These are phyloP conservation scores for Conidiobolus coronatus DNA, from an alignment of 371 early-diverging fungal genomes.

Conservation along the genomic window DNA sequence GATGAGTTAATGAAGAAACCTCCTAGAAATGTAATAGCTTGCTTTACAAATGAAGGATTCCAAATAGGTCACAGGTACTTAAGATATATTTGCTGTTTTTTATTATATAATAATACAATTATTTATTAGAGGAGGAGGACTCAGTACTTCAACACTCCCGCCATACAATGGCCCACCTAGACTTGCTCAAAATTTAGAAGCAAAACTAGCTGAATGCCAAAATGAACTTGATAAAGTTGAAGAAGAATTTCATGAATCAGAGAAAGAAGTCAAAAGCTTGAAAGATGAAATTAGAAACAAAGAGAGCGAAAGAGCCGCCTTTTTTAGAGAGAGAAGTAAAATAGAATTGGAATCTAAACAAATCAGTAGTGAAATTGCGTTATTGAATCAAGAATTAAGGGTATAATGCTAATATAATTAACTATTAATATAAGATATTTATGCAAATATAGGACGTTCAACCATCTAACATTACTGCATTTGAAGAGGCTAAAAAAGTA, in stretches of 20 bases:
- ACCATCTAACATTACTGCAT: conserved; percentile 29
- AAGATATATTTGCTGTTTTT: no score
- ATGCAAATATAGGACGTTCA: conserved; percentile 20
- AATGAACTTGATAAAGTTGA: not conserved
- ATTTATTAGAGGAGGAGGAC: conserved; percentile 13
- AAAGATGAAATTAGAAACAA: not conserved
- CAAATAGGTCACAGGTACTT: conserved; percentile 34
- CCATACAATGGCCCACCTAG: conserved; percentile 22
- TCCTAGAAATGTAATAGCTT: conserved; percentile 43
- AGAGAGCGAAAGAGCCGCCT: no score
- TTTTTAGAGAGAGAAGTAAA: not conserved
- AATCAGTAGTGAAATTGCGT: conserved; percentile 10
- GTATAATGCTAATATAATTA: not conserved
- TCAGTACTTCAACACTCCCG: conserved; percentile 15
- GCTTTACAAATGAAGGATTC: conserved; percentile 36
- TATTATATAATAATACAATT: no score
- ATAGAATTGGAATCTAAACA: conserved; percentile 7
- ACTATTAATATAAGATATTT: not conserved
- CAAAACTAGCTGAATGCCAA: conserved; percentile 1
- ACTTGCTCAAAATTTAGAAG: conserved; percentile 19
- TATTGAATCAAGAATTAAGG: conserved; percentile 18
- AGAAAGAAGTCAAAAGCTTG: not conserved
- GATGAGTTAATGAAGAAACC: conserved; percentile 40
- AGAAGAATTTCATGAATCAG: not conserved
- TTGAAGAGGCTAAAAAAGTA: conserved; percentile 16